A percentile compares a stretch with the other conserved stretches of the same genome.
Evolutionary conservation across 306 rosid genomes (phyloP).

Genomic region (Cucurbita maxima): DNA sequence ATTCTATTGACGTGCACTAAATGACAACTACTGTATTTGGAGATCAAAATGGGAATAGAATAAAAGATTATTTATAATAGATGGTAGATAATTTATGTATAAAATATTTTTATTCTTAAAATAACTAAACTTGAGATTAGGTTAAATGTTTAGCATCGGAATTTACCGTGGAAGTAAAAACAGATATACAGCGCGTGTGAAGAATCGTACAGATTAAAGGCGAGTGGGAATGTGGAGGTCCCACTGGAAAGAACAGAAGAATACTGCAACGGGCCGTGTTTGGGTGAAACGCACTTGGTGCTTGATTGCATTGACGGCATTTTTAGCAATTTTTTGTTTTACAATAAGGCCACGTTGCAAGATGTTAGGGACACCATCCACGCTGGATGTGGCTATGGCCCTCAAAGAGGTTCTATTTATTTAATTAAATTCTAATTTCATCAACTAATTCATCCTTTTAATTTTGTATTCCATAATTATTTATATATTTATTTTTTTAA

Average conservation of each 20-base stretch:
- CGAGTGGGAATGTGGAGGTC: slow-evolving; percentile 44
- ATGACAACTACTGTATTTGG: too few species aligned
- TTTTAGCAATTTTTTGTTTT: slow-evolving; percentile 44
- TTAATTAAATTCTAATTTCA: too few species aligned
- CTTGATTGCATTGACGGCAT: slow-evolving; percentile 48
- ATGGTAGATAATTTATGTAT: too few species aligned
- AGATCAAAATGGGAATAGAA: too few species aligned
- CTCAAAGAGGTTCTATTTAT: slow-evolving; percentile 40
- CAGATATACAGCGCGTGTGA: slow-evolving; percentile 74
- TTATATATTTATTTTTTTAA: too few species aligned
- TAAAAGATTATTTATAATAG: too few species aligned
- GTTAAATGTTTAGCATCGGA: neutral
- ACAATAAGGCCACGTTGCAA: slow-evolving; percentile 53
- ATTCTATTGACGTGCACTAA: too few species aligned
- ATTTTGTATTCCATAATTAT: too few species aligned
- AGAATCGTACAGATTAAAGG: slow-evolving; percentile 43
- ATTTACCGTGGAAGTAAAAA: neutral
- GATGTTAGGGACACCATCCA: slow-evolving; percentile 46
- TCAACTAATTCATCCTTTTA: too few species aligned
- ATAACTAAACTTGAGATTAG: too few species aligned
- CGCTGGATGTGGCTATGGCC: slow-evolving; percentile 68
- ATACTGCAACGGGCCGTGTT: slow-evolving; percentile 63
- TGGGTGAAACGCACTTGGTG: slow-evolving; percentile 58
- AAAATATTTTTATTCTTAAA: too few species aligned
- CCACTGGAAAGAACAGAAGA: slow-evolving; percentile 29